Conservation (phyloP, 306 rosid species). For the Sindora glabra region DNA sequence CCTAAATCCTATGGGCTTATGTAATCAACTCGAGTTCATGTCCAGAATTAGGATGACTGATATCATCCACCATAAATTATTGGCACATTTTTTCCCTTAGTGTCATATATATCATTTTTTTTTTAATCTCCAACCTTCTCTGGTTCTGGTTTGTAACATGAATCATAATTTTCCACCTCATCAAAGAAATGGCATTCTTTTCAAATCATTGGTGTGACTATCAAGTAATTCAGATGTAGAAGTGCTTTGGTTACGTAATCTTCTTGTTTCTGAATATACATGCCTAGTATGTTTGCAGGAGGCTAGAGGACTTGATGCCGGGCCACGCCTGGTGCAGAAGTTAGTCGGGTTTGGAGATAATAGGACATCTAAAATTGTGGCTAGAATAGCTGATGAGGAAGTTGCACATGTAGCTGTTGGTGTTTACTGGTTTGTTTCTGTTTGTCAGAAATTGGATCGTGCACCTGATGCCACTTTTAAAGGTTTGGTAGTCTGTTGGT, state of each 20-base stretch:
- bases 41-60: neutral
- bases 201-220: neutral
- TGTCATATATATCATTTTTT: neutral
- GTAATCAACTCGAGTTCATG: neutral
- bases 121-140: neutral
- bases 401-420: conserved; percentile 97
- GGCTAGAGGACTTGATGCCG: conserved; percentile 99
- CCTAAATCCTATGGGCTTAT: neutral
- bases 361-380: conserved; percentile 68
- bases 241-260: neutral
- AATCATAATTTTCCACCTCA: too few species aligned
- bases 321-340: conserved; percentile 79
- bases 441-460: conserved; percentile 62
- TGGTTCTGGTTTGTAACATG: neutral
- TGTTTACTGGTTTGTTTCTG: conserved; percentile 64
- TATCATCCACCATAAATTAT: neutral
- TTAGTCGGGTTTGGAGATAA: conserved; percentile 84
- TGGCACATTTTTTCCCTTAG: neutral
- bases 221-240: conserved; percentile 3
- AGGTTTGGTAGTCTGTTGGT: conserved; percentile 40
- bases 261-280: conserved; percentile 1
- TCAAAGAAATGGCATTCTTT: neutral
- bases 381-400: conserved; percentile 91
- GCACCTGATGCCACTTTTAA: conserved; percentile 68
- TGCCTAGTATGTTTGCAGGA: conserved; percentile 43